phyloP scores from a whole-genome alignment of 208 protist species.

The Acanthamoeba quina region DNA sequence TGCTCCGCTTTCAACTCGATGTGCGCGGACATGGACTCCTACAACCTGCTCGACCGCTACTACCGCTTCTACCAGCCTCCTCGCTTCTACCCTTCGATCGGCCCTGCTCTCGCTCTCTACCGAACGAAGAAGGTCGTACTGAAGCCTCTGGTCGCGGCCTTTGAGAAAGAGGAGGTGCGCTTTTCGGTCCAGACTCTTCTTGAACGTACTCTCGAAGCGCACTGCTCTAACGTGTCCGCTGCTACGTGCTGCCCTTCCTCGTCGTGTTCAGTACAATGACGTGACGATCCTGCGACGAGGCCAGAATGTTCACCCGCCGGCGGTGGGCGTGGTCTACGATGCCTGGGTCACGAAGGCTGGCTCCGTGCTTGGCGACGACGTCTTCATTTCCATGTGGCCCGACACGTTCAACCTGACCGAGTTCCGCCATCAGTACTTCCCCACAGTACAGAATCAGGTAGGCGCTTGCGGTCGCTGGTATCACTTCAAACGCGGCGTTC shows the following conservation, averaged over 20 bases:
- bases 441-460: not conserved
- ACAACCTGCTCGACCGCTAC: not conserved
- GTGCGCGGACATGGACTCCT: not conserved
- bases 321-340: slow-evolving; percentile 32
- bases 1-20: not conserved
- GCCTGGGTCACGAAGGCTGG: not conserved
- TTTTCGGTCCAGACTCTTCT: not conserved
- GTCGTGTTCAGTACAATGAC: not conserved
- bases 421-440: not conserved
- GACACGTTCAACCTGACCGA: not conserved
- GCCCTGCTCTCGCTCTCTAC: not conserved
- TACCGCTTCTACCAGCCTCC: slow-evolving; percentile 6
- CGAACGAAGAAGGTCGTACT: not conserved
- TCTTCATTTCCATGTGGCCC: slow-evolving; percentile 40
- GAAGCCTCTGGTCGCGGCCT: not conserved
- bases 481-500: not conserved
- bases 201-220: no score
- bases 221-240: no score
- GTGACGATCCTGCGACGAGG: not conserved
- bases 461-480: not conserved
- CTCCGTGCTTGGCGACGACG: slow-evolving; percentile 16
- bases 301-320: not conserved
- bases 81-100: not conserved
- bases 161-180: not conserved
- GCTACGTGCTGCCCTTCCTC: no score